Percentiles rank a stretch among this genome's conserved stretches.
Conservation (phyloP, 2,329 filamentous ascomycete species). For the Xylaria polymorpha region DNA sequence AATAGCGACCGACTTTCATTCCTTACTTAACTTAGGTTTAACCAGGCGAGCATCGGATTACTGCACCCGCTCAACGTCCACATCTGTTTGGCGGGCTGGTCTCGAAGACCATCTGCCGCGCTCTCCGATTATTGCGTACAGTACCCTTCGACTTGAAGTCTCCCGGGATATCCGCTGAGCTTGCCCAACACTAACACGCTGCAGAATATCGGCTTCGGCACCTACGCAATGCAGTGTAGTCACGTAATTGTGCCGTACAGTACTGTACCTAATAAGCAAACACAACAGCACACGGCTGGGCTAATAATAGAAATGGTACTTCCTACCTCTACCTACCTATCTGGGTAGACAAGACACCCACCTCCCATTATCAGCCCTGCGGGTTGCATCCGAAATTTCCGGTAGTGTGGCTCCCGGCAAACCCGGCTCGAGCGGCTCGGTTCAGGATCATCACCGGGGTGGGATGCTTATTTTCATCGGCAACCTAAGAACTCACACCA, state of each 20-base stretch:
- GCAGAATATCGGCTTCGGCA: not conserved
- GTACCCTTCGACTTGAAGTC: not conserved
- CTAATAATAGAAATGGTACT: conserved; percentile 15
- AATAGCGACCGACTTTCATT: not conserved
- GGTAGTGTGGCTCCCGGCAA: conserved; percentile 29
- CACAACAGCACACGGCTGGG: not conserved
- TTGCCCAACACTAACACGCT: not conserved
- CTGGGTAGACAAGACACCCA: conserved; percentile 3
- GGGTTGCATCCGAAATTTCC: conserved; percentile 29
- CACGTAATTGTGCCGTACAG: not conserved
- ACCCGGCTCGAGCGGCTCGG: conserved; percentile 26
- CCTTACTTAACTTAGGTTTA: not conserved
- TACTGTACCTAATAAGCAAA: not conserved
- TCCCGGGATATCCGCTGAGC: conserved; percentile 10
- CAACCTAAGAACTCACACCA: not conserved
- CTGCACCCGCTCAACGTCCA: not conserved
- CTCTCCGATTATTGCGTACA: not conserved
- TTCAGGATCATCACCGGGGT: conserved; percentile 27
- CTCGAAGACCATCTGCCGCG: not conserved
- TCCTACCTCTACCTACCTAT: conserved; percentile 3
- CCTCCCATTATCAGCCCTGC: conserved; percentile 22
- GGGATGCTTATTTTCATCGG: not conserved
- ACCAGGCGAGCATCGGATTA: not conserved
- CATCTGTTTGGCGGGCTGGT: not conserved
- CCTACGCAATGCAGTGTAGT: not conserved